Evolutionary conservation across 257 asterid species (phyloP).

Genomic region (Datura wrightii): DNA sequence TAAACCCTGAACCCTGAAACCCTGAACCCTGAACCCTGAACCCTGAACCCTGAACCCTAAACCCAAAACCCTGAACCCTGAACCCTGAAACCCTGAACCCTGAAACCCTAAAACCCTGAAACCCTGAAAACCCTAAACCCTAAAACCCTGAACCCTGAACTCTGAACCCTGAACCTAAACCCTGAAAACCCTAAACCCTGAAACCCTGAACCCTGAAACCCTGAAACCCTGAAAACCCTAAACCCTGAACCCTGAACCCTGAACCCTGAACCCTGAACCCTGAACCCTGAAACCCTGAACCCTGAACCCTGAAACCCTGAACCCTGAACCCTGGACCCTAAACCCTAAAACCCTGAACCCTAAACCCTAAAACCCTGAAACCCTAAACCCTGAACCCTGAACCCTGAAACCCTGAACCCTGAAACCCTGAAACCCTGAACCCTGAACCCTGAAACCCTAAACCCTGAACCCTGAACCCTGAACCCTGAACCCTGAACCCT

Average conservation of each 20-base stretch:
- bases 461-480: background rate
- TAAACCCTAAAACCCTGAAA: conserved; percentile 28
- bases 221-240: conserved; percentile 33
- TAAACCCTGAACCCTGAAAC: conserved; percentile 31
- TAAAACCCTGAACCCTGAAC: no score
- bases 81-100: no score
- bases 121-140: no score
- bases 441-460: background rate
- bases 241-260: conserved; percentile 36
- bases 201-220: no score
- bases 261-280: conserved; percentile 32
- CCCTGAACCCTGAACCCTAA: conserved; percentile 33
- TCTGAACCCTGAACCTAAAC: no score
- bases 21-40: conserved; percentile 39
- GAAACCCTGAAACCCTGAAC: background rate
- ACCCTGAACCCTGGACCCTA: conserved; percentile 30
- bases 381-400: conserved; percentile 23
- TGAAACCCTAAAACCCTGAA: no score
- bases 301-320: conserved; percentile 32
- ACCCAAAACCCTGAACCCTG: no score
- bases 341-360: conserved; percentile 41
- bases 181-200: no score
- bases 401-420: conserved; percentile 20
- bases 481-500: conserved; percentile 16
- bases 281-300: conserved; percentile 33